These are phyloP conservation scores for Leccinellum rugosiceps DNA, from an alignment of 768 basidiomycete genomes.

Conservation along the genomic window DNA sequence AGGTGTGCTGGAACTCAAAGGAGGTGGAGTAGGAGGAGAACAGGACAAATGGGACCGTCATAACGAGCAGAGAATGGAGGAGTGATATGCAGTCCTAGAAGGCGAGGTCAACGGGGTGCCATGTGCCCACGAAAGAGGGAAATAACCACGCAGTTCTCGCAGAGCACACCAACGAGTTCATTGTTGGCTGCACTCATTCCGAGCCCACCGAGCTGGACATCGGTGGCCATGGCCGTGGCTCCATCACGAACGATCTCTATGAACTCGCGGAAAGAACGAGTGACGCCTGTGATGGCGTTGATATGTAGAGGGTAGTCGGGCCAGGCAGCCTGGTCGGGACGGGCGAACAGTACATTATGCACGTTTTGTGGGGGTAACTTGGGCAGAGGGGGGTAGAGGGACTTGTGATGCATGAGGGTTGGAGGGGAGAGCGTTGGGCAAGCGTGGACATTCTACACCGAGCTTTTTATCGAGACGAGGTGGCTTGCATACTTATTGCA, in stretches of 20 bases:
- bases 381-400: constrained; percentile 53
- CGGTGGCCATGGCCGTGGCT: constrained; percentile 54
- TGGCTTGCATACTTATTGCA: neutral
- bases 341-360: constrained; percentile 51
- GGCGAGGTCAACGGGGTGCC: neutral
- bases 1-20: constrained; percentile 51
- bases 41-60: constrained; percentile 51
- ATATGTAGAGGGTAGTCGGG: constrained; percentile 55
- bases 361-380: constrained; percentile 48
- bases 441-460: neutral
- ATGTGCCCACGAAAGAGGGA: neutral
- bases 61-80: constrained; percentile 45
- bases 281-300: constrained; percentile 50
- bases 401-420: constrained; percentile 51
- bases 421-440: neutral
- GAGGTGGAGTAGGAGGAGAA: constrained; percentile 54
- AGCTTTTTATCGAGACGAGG: constrained; percentile 3
- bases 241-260: constrained; percentile 48
- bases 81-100: constrained; percentile 54
- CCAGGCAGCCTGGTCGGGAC: constrained; percentile 53
- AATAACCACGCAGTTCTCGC: constrained; percentile 61
- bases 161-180: constrained; percentile 68
- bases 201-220: constrained; percentile 50
- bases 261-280: constrained; percentile 47
- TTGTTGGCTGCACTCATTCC: constrained; percentile 44